Conservation (phyloP, 805 yeast species). For the Lipomyces mesembrius region DNA sequence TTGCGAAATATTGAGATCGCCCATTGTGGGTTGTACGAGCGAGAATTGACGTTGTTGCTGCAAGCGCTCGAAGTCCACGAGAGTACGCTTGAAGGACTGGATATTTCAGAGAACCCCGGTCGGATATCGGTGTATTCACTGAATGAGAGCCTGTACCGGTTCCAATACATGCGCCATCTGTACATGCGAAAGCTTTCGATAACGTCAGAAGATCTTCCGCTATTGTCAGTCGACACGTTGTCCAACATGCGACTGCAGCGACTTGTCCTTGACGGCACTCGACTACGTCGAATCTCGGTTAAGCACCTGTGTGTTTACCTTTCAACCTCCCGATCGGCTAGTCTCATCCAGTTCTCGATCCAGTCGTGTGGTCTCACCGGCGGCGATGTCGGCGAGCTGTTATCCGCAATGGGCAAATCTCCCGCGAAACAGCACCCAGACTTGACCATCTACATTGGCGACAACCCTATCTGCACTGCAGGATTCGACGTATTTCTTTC, state of each 20-base stretch:
- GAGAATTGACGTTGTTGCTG: conserved; percentile 36
- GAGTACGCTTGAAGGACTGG: conserved; percentile 37
- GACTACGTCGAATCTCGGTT: conserved; percentile 33
- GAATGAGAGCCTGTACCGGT: conserved; percentile 34
- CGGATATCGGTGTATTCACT: conserved; percentile 36
- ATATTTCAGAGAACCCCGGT: conserved; percentile 40
- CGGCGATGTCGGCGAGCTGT: conserved; percentile 27
- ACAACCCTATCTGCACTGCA: conserved; percentile 30
- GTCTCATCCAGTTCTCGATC: conserved; percentile 34
- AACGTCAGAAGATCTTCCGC: conserved; percentile 36
- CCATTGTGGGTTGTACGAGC: conserved; percentile 38
- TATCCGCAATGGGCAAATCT: conserved; percentile 33
- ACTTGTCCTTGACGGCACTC: conserved; percentile 37
- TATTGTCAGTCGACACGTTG: conserved; percentile 34
- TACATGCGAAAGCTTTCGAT: conserved; percentile 27
- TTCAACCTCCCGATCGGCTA: conserved; percentile 17
- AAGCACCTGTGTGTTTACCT: conserved; percentile 30
- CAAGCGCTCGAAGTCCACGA: conserved; percentile 39
- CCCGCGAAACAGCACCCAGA: conserved; percentile 25
- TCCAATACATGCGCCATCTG: conserved; percentile 33
- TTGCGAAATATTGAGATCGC: conserved; percentile 36
- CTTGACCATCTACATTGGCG: conserved; percentile 35
- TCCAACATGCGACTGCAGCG: conserved; percentile 32
- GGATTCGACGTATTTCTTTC: conserved; percentile 29
- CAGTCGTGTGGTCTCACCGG: conserved; percentile 40